These are phyloP conservation scores for Boletales sp. DNA, from an alignment of 768 basidiomycete species.

Conservation along the genomic window DNA sequence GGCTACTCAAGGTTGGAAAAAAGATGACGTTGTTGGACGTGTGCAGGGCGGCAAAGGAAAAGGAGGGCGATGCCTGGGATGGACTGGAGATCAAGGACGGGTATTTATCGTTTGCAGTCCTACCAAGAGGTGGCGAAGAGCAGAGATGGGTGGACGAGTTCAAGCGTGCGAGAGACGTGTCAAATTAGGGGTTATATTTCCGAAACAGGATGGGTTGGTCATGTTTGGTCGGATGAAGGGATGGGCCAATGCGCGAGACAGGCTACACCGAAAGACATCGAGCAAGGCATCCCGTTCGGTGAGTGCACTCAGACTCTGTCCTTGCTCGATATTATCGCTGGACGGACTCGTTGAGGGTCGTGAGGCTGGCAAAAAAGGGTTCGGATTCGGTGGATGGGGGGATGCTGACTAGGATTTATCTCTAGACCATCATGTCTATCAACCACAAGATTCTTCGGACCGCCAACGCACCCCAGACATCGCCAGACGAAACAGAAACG, in stretches of 20 bases:
- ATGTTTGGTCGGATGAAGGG: constrained; percentile 26
- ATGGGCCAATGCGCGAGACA: constrained; percentile 4
- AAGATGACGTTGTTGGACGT: constrained; percentile 85
- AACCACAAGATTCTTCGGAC: constrained; percentile 91
- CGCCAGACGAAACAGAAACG: constrained; percentile 90
- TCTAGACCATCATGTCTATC: constrained; percentile 56
- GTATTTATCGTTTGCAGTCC: constrained; percentile 72
- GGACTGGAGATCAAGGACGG: constrained; percentile 84
- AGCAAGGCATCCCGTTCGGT: constrained; percentile 66
- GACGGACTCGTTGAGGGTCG: constrained; percentile 21
- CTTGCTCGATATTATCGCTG: constrained; percentile 2
- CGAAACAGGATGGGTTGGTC: constrained; percentile 22
- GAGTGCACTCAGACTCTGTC: constrained; percentile 44
- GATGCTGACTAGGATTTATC: constrained; percentile 40
- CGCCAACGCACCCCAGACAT: constrained; percentile 87
- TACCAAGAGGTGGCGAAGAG: constrained; percentile 76
- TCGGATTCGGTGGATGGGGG: constrained; percentile 51
- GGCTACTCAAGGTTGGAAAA: constrained; percentile 87
- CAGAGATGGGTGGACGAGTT: constrained; percentile 84
- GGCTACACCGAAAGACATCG: constrained; percentile 32
- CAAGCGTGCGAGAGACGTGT: constrained; percentile 53
- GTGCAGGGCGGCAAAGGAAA: constrained; percentile 56
- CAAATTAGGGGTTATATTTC: constrained; percentile 7
- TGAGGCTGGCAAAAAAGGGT: constrained; percentile 17
- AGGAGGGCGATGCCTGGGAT: constrained; percentile 59